Conservation (phyloP, 495 filamentous ascomycete species). For the Penicillium manginii region DNA sequence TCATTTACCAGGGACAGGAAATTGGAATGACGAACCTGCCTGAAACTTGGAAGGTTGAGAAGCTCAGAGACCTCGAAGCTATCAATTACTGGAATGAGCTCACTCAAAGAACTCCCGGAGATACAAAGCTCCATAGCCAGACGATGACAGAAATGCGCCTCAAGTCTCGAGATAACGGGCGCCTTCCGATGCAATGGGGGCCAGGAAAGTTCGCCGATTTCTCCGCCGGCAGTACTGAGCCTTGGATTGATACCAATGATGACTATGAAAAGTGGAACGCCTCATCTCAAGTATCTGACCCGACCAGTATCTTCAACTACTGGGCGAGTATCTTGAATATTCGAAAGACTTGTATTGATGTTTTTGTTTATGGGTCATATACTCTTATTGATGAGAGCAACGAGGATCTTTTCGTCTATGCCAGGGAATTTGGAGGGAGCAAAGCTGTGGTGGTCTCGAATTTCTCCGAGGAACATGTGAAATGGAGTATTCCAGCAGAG, state of each 20-base stretch:
- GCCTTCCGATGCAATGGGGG: conserved; percentile 58
- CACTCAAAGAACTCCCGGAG: conserved; percentile 43
- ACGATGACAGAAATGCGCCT: neutral
- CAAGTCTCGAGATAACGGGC: conserved; percentile 55
- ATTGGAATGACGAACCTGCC: conserved; percentile 77
- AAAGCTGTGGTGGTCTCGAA: neutral
- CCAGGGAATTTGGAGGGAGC: neutral
- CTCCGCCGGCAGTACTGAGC: neutral
- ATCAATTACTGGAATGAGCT: conserved; percentile 63
- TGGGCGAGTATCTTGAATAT: neutral
- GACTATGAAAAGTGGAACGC: neutral
- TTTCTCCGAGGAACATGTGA: neutral
- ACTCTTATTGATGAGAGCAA: neutral
- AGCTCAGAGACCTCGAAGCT: conserved; percentile 74
- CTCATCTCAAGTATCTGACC: neutral
- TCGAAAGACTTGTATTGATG: neutral
- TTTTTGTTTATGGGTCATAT: neutral
- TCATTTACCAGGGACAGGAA: conserved; percentile 78
- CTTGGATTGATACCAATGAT: neutral
- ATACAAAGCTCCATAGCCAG: conserved; percentile 16
- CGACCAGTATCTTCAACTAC: neutral
- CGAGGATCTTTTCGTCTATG: neutral
- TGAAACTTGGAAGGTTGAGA: conserved; percentile 61
- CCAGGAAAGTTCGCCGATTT: neutral
- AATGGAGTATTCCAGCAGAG: neutral